A percentile compares a stretch with the other conserved stretches of the same genome.
Conservation (phyloP, 371 early-diverging fungal species). For the Mortierella sp. region DNA sequence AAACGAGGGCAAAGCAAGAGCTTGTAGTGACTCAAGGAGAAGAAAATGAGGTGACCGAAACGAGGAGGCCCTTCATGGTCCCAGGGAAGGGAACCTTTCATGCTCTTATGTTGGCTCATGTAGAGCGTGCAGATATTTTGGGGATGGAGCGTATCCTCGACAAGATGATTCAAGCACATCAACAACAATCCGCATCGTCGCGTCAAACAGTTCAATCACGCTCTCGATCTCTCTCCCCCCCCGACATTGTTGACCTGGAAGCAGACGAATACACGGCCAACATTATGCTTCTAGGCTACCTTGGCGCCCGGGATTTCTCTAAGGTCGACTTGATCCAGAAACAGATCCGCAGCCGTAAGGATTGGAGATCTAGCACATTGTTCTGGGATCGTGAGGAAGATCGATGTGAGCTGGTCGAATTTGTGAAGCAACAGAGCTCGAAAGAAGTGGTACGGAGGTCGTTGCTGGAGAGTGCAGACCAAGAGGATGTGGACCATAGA, state of each 20-base stretch:
- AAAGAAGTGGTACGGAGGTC: constrained; percentile 13
- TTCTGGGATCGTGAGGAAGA: constrained; percentile 27
- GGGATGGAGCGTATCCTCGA: constrained; percentile 46
- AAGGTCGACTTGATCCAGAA: constrained; percentile 29
- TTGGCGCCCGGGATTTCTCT: constrained; percentile 10
- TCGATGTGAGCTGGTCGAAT: constrained; percentile 16
- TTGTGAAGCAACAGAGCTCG: constrained; percentile 25
- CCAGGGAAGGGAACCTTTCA: constrained; percentile 48
- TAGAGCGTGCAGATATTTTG: constrained; percentile 24
- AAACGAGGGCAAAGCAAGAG: background rate
- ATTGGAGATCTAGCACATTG: constrained; percentile 26
- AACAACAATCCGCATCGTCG: background rate
- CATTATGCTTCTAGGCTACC: constrained; percentile 47
- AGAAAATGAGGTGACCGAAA: background rate
- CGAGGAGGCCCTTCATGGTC: background rate
- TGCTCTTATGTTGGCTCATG: constrained; percentile 41
- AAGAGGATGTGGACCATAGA: background rate
- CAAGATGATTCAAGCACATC: constrained; percentile 30
- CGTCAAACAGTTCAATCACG: background rate
- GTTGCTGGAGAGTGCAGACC: background rate
- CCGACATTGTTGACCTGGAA: constrained; percentile 8
- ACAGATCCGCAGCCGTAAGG: constrained; percentile 24
- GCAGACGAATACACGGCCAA: constrained; percentile 52
- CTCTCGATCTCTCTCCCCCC: background rate
- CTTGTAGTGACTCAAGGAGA: background rate